phyloP scores from a whole-genome alignment of 345 rosid genomes.

The Acer campestre region DNA sequence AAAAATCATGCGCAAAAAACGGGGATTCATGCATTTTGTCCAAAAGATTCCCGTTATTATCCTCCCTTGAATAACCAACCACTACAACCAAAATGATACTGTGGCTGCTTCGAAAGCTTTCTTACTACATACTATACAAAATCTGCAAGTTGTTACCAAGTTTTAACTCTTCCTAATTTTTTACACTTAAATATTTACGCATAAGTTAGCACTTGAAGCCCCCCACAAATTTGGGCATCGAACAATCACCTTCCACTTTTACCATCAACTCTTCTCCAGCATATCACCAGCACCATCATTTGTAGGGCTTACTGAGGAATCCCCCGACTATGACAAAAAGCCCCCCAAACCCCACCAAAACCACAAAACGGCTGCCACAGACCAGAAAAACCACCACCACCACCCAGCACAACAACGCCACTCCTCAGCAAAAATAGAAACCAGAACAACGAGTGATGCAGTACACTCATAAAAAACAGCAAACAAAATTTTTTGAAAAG shows the following conservation, averaged over 20 bases:
- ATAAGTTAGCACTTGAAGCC: slow-evolving; percentile 34
- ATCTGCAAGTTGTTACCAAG: slow-evolving; percentile 31
- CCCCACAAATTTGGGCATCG: slow-evolving; percentile 18
- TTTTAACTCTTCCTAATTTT: slow-evolving; percentile 40
- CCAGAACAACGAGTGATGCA: no score
- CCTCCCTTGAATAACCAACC: slow-evolving; percentile 16
- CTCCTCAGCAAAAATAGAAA: no score
- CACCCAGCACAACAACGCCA: no score
- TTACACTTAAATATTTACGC: slow-evolving; percentile 40
- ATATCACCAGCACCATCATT: slow-evolving; percentile 25
- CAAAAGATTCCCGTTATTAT: slow-evolving; percentile 10
- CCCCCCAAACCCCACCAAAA: no score
- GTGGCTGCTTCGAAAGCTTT: slow-evolving; percentile 14
- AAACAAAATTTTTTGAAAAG: no score
- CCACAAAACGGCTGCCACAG: no score
- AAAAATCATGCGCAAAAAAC: slow-evolving; percentile 16
- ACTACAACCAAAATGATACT: slow-evolving; percentile 22
- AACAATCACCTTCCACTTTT: slow-evolving; percentile 17
- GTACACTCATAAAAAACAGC: no score
- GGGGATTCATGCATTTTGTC: slow-evolving; percentile 14
- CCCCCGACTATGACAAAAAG: slow-evolving; percentile 20
- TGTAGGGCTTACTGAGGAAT: slow-evolving; percentile 33
- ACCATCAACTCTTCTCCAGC: slow-evolving; percentile 26
- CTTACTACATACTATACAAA: slow-evolving; percentile 37
- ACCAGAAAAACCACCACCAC: no score